Evolutionary conservation across 2,329 filamentous ascomycete species (phyloP).

Genomic region (Eurotiales sp.): DNA sequence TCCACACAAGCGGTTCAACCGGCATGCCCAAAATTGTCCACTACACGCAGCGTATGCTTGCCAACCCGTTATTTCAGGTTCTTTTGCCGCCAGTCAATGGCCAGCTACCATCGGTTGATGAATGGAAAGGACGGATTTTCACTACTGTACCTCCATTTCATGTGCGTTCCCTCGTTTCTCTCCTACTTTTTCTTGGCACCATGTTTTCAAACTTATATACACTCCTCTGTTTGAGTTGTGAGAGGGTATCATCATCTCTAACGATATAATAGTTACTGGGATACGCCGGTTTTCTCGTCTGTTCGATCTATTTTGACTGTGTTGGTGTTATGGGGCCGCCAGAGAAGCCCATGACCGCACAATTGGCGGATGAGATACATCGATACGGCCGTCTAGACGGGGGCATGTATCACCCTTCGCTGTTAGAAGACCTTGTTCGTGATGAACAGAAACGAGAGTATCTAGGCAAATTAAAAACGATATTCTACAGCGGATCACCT

Average conservation of each 20-base stretch:
- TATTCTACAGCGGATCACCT: slow-evolving; percentile 23
- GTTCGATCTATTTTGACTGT: slow-evolving; percentile 17
- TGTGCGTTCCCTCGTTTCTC: too few species aligned
- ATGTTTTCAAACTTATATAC: neutral
- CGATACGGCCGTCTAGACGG: slow-evolving; percentile 16
- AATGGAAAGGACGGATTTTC: slow-evolving; percentile 17
- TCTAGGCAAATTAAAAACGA: slow-evolving; percentile 16
- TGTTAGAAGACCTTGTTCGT: slow-evolving; percentile 23
- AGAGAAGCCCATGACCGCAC: slow-evolving; percentile 11
- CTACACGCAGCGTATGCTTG: slow-evolving; percentile 23
- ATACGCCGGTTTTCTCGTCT: slow-evolving; percentile 18
- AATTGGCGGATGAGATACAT: slow-evolving; percentile 18
- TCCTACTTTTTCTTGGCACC: neutral
- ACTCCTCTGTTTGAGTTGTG: too few species aligned
- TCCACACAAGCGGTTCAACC: slow-evolving; percentile 28
- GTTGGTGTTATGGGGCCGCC: slow-evolving; percentile 20
- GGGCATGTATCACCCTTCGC: slow-evolving; percentile 19
- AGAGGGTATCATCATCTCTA: too few species aligned
- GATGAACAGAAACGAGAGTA: slow-evolving; percentile 15
- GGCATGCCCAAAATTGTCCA: slow-evolving; percentile 23
- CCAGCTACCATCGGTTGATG: slow-evolving; percentile 10
- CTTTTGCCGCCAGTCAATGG: slow-evolving; percentile 13
- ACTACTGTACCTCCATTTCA: slow-evolving; percentile 24
- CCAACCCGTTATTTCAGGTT: slow-evolving; percentile 4
- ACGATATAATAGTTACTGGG: slow-evolving; percentile 18